Conservation (phyloP, 305 asterid genomes). For the Rubia balearica region DNA sequence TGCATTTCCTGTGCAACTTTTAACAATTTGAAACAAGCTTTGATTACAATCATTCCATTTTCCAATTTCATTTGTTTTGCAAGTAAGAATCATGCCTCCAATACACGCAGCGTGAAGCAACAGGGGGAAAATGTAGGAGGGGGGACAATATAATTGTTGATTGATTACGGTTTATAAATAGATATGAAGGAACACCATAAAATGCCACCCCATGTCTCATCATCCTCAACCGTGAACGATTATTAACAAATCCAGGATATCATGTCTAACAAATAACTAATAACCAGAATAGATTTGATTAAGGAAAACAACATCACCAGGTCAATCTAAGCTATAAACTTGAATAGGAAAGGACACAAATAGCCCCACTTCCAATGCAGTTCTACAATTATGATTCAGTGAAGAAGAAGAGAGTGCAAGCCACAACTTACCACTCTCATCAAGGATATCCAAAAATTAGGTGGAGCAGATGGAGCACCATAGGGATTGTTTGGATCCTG, state of each 20-base stretch:
- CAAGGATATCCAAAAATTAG: conserved; percentile 80
- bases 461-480: conserved; percentile 86
- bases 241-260: neutral
- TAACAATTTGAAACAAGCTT: neutral
- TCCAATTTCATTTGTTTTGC: neutral
- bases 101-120: neutral
- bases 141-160: neutral
- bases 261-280: neutral
- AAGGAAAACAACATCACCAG: neutral
- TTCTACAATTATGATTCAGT: neutral
- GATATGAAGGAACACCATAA: neutral
- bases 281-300: neutral
- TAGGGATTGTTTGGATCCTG: conserved; percentile 91
- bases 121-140: neutral
- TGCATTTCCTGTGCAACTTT: neutral
- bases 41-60: neutral
- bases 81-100: conserved; percentile 1
- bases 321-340: neutral
- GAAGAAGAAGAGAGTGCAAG: neutral
- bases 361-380: neutral
- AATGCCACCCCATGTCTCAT: neutral
- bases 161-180: neutral
- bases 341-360: neutral
- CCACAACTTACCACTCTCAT: conserved; percentile 72
- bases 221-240: neutral